Base-by-base conservation (phyloP, 352 stramenopile species). In the Phytophthora aleatoria region DNA sequence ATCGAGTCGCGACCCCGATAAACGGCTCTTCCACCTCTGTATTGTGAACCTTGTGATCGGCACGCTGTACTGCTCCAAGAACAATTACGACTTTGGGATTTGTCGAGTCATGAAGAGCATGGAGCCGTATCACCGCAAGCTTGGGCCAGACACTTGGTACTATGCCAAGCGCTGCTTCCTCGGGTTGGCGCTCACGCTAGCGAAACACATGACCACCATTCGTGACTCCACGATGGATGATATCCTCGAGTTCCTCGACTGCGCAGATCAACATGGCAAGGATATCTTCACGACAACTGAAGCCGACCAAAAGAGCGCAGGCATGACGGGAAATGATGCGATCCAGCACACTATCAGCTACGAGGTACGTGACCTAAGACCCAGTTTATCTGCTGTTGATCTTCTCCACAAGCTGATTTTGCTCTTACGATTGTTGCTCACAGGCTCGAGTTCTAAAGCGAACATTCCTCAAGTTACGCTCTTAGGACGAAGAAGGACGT, bases 31-130 rank as follows among this genome's bases (percentile, higher is more conserved):
- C 68, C 96, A 99, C 67, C 79, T 98, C n/a, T 99, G 96, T 71
- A 99, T 99, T 53, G 93, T 99, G 50, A 99, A 99, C 69, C 84
- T 99, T 11, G 95, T 98, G 33, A 99, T 99, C 61, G 97, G 96
- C 38, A 99, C 95, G 55, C 83, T 99, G 26, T 99, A 99, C 74
- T 99, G 96, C 79, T 96, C 95, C 64, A 99, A 98, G 71, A 94
- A 96, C 63, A 99, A 99, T 77, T 99, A 97, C 69, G 96, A 98
- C 71, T 98, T 98, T 80, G 95, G 94, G 31, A 98, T 98, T 50
- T 97, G 85, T 50, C 81, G 95, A 30, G 95, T 99, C 56, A 98
- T 94, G 85, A 94, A 94, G 76, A 97, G 90, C 48, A 89, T 99
- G 65, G 91, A 98, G 79, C 95, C 96, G 49, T 98, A 98, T 72